Conservation (phyloP, 1,284 basidiomycete species). For the Ceratobasidium sp. region DNA sequence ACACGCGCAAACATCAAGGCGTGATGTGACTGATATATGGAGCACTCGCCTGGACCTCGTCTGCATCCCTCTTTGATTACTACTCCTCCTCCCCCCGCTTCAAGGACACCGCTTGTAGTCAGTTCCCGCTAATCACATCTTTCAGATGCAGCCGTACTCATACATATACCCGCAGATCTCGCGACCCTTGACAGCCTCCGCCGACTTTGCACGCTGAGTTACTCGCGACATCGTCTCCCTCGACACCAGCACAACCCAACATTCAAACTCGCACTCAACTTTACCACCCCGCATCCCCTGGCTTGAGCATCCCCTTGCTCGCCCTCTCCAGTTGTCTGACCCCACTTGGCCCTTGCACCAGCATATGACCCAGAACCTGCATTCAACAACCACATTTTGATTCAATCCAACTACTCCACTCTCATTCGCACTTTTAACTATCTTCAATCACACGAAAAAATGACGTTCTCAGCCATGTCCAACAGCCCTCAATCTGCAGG, state of each 20-base stretch:
- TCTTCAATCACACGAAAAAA: slow-evolving; percentile 27
- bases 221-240: slow-evolving; percentile 55
- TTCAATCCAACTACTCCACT: slow-evolving; percentile 39
- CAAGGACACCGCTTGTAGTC: slow-evolving; percentile 82
- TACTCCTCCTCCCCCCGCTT: slow-evolving; percentile 60
- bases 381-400: slow-evolving; percentile 27
- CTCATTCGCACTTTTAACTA: slow-evolving; percentile 29
- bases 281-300: slow-evolving; percentile 48
- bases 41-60: background rate
- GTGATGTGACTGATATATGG: slow-evolving; percentile 31
- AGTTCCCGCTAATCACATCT: background rate
- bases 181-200: slow-evolving; percentile 94
- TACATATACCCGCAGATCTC: slow-evolving; percentile 70
- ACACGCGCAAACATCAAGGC: slow-evolving; percentile 27
- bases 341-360: slow-evolving; percentile 48
- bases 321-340: slow-evolving; percentile 47
- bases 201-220: slow-evolving; percentile 60
- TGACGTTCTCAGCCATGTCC: slow-evolving; percentile 37
- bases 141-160: background rate
- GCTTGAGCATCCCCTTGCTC: slow-evolving; percentile 49
- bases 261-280: slow-evolving; percentile 31
- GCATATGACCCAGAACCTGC: slow-evolving; percentile 64
- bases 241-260: slow-evolving; percentile 31
- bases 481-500: slow-evolving; percentile 41
- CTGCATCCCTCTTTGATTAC: slow-evolving; percentile 2